Percentiles rank a stretch among this genome's conserved stretches.
Conservation (phyloP, 352 stramenopile species). For the Hyaloperonospora brassicae region DNA sequence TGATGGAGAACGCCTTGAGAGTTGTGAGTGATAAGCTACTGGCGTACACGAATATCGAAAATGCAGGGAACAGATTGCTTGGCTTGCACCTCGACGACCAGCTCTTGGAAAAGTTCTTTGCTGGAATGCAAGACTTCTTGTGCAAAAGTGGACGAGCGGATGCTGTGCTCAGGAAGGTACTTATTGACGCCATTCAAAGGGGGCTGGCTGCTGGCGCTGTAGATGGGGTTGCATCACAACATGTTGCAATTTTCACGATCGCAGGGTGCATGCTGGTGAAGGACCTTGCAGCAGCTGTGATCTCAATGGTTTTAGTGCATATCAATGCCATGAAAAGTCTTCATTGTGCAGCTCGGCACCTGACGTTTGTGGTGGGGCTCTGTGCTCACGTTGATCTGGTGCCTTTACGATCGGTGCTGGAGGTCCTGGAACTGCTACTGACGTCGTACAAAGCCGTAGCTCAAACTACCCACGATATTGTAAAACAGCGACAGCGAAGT, state of each 20-base stretch:
- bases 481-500: conserved; percentile 1
- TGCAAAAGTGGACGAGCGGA: conserved; percentile 41
- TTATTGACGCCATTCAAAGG: conserved; percentile 21
- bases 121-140: conserved; percentile 40
- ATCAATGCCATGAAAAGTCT: neutral
- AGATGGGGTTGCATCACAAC: conserved; percentile 2
- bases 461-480: neutral
- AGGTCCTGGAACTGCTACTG: conserved; percentile 24
- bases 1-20: conserved; percentile 25
- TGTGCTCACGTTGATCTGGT: conserved; percentile 40
- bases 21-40: conserved; percentile 29
- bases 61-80: conserved; percentile 6
- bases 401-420: conserved; percentile 21
- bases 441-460: conserved; percentile 11
- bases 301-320: conserved; percentile 11
- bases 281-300: conserved; percentile 28
- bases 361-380: conserved; percentile 32
- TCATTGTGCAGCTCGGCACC: conserved; percentile 2
- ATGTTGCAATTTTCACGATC: conserved; percentile 28
- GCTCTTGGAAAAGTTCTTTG: conserved; percentile 57
- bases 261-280: conserved; percentile 38
- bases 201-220: neutral
- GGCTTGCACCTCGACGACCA: conserved; percentile 35
- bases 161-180: conserved; percentile 19
- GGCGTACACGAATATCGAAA: neutral